phyloP scores from a whole-genome alignment of 257 asterid genomes.

The Gentiana dahurica region DNA sequence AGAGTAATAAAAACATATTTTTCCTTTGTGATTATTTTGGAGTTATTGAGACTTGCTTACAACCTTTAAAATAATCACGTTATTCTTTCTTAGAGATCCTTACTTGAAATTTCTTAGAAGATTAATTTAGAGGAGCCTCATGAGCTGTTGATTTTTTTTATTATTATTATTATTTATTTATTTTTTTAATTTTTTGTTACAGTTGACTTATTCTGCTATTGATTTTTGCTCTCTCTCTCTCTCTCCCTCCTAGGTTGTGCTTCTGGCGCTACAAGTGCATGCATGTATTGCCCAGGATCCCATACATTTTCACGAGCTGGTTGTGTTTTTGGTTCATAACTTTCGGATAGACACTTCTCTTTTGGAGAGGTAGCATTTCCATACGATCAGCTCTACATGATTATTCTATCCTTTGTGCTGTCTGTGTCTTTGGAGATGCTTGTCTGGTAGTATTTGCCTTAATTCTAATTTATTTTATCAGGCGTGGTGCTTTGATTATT shows the following conservation, averaged over 20 bases:
- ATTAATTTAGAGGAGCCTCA: no score
- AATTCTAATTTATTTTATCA: slow-evolving; percentile 21
- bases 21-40: no score
- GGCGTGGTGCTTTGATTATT: slow-evolving; percentile 93
- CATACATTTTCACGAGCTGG: slow-evolving; percentile 69
- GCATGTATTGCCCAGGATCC: slow-evolving; percentile 94
- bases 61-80: no score
- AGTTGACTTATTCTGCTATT: neutral
- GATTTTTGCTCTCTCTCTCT: slow-evolving; percentile 5
- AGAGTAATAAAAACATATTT: no score
- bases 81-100: no score
- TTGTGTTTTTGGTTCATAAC: slow-evolving; percentile 59
- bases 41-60: no score
- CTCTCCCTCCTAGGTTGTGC: slow-evolving; percentile 60
- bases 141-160: no score
- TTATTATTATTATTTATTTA: no score
- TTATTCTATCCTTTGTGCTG: neutral
- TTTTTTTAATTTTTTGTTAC: no score
- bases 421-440: neutral
- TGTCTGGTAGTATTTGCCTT: slow-evolving; percentile 1
- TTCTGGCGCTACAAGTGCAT: slow-evolving; percentile 93
- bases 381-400: neutral
- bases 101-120: no score
- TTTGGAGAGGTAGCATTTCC: slow-evolving; percentile 65
- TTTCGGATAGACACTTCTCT: slow-evolving; percentile 78